These are phyloP conservation scores for Crithidia sp. DNA, from an alignment of 208 protist genomes.

Conservation along the genomic window DNA sequence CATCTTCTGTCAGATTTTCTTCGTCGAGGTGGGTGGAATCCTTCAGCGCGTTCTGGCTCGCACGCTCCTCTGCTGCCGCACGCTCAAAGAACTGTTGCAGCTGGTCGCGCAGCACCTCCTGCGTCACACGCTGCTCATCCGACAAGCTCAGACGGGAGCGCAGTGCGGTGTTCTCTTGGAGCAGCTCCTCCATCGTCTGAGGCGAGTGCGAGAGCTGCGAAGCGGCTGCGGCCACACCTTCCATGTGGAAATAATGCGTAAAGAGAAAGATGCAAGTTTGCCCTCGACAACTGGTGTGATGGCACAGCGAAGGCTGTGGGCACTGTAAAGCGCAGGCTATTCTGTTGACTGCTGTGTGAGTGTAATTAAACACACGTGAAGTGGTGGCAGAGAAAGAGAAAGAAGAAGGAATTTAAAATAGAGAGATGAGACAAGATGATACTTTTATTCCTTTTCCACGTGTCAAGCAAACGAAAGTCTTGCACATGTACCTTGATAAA, in stretches of 20 bases:
- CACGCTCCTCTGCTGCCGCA: slow-evolving; percentile 33
- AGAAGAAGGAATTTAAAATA: background rate
- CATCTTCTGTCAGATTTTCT: slow-evolving; percentile 2
- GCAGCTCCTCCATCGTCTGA: slow-evolving; percentile 37
- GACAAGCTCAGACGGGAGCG: slow-evolving; percentile 46
- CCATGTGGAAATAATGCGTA: slow-evolving; percentile 2
- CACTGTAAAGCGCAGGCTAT: too few relatives aligned
- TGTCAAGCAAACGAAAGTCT: too few relatives aligned
- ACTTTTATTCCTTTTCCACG: too few relatives aligned
- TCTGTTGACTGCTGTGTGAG: background rate
- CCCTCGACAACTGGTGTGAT: too few relatives aligned
- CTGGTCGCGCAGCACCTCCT: slow-evolving; percentile 56
- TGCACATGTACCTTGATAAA: too few relatives aligned
- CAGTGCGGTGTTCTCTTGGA: slow-evolving; percentile 64
- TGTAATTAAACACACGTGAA: background rate
- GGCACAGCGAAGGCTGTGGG: too few relatives aligned
- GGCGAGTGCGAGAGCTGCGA: background rate
- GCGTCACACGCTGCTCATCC: slow-evolving; percentile 57
- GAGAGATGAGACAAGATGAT: too few relatives aligned
- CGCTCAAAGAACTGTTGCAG: slow-evolving; percentile 62
- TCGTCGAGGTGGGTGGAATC: slow-evolving; percentile 4
- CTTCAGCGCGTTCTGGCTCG: slow-evolving; percentile 6
- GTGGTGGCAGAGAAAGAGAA: background rate
- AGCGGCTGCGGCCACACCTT: background rate
- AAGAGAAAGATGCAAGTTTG: background rate